Conservation (phyloP, 2,329 filamentous ascomycete genomes). For the Fusarium hainanense region DNA sequence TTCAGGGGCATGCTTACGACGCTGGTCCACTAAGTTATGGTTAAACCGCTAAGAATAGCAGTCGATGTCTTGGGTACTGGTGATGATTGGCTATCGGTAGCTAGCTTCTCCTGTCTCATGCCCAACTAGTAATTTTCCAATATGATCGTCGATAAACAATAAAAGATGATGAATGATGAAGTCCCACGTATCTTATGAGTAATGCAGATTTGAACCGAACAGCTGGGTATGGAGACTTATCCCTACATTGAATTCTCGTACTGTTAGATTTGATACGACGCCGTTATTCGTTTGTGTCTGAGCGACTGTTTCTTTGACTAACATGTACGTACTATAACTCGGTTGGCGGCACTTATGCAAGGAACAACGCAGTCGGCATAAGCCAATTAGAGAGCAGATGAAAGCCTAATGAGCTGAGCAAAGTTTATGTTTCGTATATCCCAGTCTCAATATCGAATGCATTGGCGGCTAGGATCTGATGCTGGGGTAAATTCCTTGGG, state of each 20-base stretch:
- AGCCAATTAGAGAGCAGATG: constrained; percentile 9
- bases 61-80: constrained; percentile 2
- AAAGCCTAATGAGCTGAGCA: constrained; percentile 22
- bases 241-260: constrained; percentile 5
- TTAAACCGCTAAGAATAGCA: constrained; percentile 42
- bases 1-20: constrained; percentile 42
- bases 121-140: constrained; percentile 40
- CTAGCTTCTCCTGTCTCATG: constrained; percentile 41
- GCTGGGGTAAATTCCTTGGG: constrained; percentile 19
- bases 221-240: not conserved
- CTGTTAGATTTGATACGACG: constrained; percentile 18
- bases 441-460: constrained; percentile 22
- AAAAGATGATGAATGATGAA: constrained; percentile 18
- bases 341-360: constrained; percentile 32
- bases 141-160: constrained; percentile 34
- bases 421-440: constrained; percentile 17
- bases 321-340: not conserved
- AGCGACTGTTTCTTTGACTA: not conserved
- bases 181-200: constrained; percentile 6
- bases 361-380: constrained; percentile 23
- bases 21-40: constrained; percentile 32
- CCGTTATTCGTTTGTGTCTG: not conserved
- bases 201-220: not conserved
- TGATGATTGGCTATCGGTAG: constrained; percentile 32
- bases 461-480: constrained; percentile 17